Base-by-base conservation (phyloP, 148 eudicot genomes). In the Cornus kousa region DNA sequence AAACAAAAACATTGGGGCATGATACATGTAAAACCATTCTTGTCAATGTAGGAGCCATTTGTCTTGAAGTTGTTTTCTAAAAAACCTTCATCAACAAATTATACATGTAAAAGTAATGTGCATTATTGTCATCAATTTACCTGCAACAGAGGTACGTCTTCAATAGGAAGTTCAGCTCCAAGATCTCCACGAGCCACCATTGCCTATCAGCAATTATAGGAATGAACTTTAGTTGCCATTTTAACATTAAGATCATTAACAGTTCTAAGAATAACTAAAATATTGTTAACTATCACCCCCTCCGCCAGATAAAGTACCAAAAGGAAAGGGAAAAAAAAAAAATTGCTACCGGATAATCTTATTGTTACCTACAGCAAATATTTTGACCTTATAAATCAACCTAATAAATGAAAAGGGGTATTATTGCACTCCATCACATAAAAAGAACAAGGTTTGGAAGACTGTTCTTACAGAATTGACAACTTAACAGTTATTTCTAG, bases 121-220 rank as follows among this genome's bases (percentile, higher is more conserved):
- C 55, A 68, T 28, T 9, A 59, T 22, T 20, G 76, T 40, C 40
- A 82, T 64, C 16, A 75, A 24, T 64, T 75, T 89, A 96, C 99
- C 99, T 96, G 99, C 84, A 94, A 86, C 82, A 96, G 77, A 75
- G 99, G 99, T 78, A 96, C 99, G 68, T 96, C 99, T 86, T 96
- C 99, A 79, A 96, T 94, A 70, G 99, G 99, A 81, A 96, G 97
- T 88, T 96, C 99, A 72, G 99, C 99, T 86, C 99, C 99, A 78
- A 96, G 94, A 82, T 96, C 99, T 62, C 99, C 99, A 85, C 99
- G 99, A 79, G 99, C 99, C 70, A 96, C 99, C 99, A 96, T 96
- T 67, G 99, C 99, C 99, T 96, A 62, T 66, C 57, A 78, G 53
- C 48, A 68, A 72, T 68, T 62, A 43, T 20, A 48, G 28, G 3